These are phyloP conservation scores for Limnomonas spitsbergensis DNA, from an alignment of 139 green algal species.

Conservation along the genomic window DNA sequence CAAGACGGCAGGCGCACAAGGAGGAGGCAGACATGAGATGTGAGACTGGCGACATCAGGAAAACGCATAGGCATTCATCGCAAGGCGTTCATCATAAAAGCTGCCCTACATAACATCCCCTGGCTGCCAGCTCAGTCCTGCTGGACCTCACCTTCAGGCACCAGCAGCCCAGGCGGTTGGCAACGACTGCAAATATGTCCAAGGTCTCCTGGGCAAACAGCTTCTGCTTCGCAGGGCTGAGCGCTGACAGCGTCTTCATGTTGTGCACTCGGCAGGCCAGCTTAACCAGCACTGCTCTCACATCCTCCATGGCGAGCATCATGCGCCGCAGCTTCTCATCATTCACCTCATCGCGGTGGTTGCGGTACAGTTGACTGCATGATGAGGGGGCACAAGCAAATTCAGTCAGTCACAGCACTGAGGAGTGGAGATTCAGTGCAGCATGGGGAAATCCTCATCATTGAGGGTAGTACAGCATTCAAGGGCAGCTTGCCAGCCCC, in stretches of 20 bases:
- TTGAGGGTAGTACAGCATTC: too few species aligned
- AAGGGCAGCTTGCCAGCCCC: too few species aligned
- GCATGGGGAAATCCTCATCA: too few species aligned
- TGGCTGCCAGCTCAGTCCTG: too few species aligned
- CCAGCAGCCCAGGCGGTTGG: conserved; percentile 80
- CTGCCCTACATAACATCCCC: too few species aligned
- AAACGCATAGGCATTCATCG: too few species aligned
- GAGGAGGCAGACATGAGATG: too few species aligned
- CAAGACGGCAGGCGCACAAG: too few species aligned
- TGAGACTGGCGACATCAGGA: too few species aligned
- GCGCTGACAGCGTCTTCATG: conserved; percentile 52
- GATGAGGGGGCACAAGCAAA: background rate
- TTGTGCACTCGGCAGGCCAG: conserved; percentile 79
- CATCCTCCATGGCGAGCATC: conserved; percentile 49
- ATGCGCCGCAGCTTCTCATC: conserved; percentile 40
- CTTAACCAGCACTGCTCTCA: conserved; percentile 72
- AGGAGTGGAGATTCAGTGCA: background rate
- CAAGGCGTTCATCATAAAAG: too few species aligned
- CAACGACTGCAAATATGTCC: conserved; percentile 79
- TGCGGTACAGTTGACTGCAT: conserved; percentile 45
- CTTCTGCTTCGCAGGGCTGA: conserved; percentile 22
- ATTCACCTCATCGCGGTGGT: conserved; percentile 25
- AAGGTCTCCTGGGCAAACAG: conserved; percentile 69
- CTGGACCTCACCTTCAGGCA: conserved; percentile 13
- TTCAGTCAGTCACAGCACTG: background rate